These are phyloP conservation scores for Hanseniaspora pseudoguilliermondii DNA, from an alignment of 805 yeast species.

Conservation along the genomic window DNA sequence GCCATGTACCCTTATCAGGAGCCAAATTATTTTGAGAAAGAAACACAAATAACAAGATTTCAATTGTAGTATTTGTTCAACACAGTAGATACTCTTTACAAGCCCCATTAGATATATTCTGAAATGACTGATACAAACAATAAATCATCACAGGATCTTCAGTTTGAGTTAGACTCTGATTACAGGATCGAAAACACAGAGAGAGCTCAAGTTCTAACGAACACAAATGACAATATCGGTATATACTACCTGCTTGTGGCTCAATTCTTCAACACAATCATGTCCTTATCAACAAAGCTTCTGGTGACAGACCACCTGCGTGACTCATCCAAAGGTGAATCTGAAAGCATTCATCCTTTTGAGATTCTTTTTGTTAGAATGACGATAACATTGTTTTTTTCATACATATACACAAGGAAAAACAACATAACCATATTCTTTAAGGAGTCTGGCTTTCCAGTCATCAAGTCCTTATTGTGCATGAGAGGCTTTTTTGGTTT, in stretches of 20 bases:
- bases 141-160: not conserved
- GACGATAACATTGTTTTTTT: conserved; percentile 53
- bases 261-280: conserved; percentile 62
- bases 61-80: too few species aligned
- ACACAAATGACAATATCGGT: conserved; percentile 36
- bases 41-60: too few species aligned
- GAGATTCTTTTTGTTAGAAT: conserved; percentile 70
- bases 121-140: not conserved
- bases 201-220: not conserved
- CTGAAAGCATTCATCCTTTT: conserved; percentile 48
- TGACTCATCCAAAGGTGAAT: conserved; percentile 34
- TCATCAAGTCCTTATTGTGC: conserved; percentile 40
- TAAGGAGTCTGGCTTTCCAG: conserved; percentile 59
- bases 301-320: conserved; percentile 43
- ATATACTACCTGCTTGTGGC: conserved; percentile 44
- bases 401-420: conserved; percentile 42
- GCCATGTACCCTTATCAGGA: not conserved
- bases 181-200: not conserved
- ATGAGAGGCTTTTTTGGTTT: conserved; percentile 64
- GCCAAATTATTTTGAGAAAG: not conserved
- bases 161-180: not conserved
- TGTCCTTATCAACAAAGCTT: conserved; percentile 67
- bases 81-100: too few species aligned
- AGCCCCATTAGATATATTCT: too few species aligned
- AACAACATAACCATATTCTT: conserved; percentile 35